A percentile compares a stretch with the other conserved stretches of the same genome.
These are phyloP conservation scores for Skeletonema menzelii DNA, from an alignment of 108 stramenopile genomes.

Conservation along the genomic window DNA sequence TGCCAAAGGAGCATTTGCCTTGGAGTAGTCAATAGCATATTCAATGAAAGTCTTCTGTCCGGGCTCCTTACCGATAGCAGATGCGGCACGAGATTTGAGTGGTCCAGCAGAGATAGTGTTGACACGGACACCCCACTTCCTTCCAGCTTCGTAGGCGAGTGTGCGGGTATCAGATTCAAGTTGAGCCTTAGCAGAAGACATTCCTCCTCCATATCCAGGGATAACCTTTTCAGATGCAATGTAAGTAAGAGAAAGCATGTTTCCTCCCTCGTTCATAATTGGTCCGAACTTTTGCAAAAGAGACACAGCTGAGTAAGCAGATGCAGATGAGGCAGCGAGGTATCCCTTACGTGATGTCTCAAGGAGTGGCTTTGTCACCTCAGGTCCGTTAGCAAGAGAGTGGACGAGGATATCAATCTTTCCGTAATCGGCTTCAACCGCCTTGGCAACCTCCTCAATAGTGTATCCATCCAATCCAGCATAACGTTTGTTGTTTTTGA, in stretches of 20 bases:
- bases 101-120: conserved; percentile 99
- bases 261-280: conserved; percentile 94
- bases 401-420: conserved; percentile 97
- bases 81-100: conserved; percentile 94
- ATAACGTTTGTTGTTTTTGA: conserved; percentile 94
- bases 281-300: conserved; percentile 95
- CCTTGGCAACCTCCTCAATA: conserved; percentile 93
- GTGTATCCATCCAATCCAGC: conserved; percentile 93
- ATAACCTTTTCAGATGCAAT: conserved; percentile 98
- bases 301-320: conserved; percentile 95
- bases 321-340: conserved; percentile 95
- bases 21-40: conserved; percentile 97
- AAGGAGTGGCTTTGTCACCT: conserved; percentile 97
- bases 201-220: conserved; percentile 98
- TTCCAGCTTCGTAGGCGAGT: conserved; percentile 95
- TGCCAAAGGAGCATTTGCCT: conserved; percentile 93
- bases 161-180: conserved; percentile 96
- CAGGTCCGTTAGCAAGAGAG: conserved; percentile 98
- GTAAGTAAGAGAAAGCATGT: conserved; percentile 95
- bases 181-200: conserved; percentile 97
- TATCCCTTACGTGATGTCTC: conserved; percentile 96
- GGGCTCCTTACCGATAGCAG: conserved; percentile 90
- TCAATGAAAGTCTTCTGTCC: conserved; percentile 98
- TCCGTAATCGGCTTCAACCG: conserved; percentile 95
- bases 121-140: conserved; percentile 92